These are phyloP conservation scores for Helenozyma rhizophorensis DNA, from an alignment of 805 yeast species.

Conservation along the genomic window DNA sequence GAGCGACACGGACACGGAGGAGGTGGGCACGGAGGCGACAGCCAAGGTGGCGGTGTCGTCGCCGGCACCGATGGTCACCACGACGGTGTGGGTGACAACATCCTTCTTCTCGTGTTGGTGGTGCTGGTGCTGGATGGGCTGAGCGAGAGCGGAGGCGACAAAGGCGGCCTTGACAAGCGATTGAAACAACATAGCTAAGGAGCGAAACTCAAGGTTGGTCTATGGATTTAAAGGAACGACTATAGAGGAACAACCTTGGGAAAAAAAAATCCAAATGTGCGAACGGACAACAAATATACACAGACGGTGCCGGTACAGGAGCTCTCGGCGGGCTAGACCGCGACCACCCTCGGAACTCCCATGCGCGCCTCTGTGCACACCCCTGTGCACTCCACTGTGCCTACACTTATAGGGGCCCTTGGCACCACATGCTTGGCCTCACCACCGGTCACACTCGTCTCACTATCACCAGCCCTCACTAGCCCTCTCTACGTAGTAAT, in stretches of 20 bases:
- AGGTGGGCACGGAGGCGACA: conserved; percentile 12
- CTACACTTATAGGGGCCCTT: no score
- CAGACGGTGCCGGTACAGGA: not conserved
- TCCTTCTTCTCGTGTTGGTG: conserved; percentile 48
- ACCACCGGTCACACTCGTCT: no score
- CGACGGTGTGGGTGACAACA: conserved; percentile 46
- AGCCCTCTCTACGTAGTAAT: no score
- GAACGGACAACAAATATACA: not conserved
- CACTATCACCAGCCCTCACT: no score
- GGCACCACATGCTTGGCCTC: no score
- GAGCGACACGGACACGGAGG: conserved; percentile 3
- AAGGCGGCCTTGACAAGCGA: conserved; percentile 46
- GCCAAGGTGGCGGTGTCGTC: conserved; percentile 15
- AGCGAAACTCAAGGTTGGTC: conserved; percentile 13
- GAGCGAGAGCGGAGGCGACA: conserved; percentile 49
- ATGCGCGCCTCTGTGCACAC: not conserved
- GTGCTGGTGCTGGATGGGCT: conserved; percentile 58
- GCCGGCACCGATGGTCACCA: conserved; percentile 43
- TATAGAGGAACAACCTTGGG: conserved; percentile 25
- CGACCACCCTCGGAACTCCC: conserved; percentile 1
- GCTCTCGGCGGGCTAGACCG: conserved; percentile 1
- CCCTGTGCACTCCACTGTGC: no score
- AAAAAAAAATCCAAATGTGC: conserved; percentile 5
- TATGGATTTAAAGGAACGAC: conserved; percentile 34
- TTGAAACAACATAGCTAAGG: conserved; percentile 42